Evolutionary conservation across 2,329 filamentous ascomycete species (phyloP), one percentile per base, ranked within the genome.

Genomic region (Calonectria crousiana): DNA sequence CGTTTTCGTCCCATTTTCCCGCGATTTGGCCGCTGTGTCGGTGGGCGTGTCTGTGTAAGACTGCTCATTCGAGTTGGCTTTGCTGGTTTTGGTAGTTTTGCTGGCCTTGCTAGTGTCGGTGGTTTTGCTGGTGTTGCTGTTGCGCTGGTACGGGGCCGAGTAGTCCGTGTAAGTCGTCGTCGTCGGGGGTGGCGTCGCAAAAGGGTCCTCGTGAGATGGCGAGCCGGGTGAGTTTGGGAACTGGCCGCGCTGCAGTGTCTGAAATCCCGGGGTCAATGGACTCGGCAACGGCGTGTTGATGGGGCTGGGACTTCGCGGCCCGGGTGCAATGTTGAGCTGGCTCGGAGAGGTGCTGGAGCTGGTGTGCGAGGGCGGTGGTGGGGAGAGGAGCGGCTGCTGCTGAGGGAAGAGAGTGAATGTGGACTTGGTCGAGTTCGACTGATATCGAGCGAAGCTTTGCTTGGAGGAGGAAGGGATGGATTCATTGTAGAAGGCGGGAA

Each of bases 31-130:
- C n/a, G 73, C 73, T 5, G 73, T 76, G 20, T 56, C 38, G 34
- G 79, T 78, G 18, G 78, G 79, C 26, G 69, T 76, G 38, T 81
- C 79, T 23, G 72, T 80, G 71, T 81, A 81, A 3, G 79, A 78
- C 9, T 73, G 74, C 36, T 81, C 79, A n/a, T 79, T 73, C 14
- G 81, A 44, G 18, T 18, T 44, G 38, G 38, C 16, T 41, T 18
- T 41, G 38, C 38, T 41, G 38, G 38, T 44, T 2, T 71, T 71
- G 14, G 80, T 78, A 65, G 79, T 73, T 14, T 38, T 14, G 5
- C 18, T 78, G 65, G 79, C 72, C 3, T 38, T 14, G 5, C 18
- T 44, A 18, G 41, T 38, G 1, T 71, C 71, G 11, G 80, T 78
- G 65, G 79, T 72, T 34, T 76, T 76, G 18, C 70, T 41, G n/a